Evolutionary conservation across 306 rosid genomes (phyloP).

Genomic region (Acacia melanoxylon): DNA sequence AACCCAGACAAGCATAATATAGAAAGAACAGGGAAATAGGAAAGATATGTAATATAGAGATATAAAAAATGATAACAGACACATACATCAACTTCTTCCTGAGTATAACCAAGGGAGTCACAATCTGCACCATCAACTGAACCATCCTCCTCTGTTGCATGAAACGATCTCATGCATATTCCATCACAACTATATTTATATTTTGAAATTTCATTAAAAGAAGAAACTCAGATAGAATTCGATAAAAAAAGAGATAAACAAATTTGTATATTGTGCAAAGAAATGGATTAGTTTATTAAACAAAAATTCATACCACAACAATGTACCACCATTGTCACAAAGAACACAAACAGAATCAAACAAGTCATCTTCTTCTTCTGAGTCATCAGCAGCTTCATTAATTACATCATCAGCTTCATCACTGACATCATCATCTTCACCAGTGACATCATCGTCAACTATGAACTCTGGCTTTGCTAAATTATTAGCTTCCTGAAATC

Average conservation of each 20-base stretch:
- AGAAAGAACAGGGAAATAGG: conserved; percentile 22
- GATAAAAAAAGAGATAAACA: conserved; percentile 9
- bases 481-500: conserved; percentile 62
- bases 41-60: background rate
- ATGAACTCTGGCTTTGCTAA: conserved; percentile 64
- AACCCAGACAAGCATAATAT: conserved; percentile 23
- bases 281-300: background rate
- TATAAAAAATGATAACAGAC: conserved; percentile 15
- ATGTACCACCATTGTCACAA: conserved; percentile 88
- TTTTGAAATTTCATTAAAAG: conserved; percentile 11
- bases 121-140: conserved; percentile 37
- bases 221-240: conserved; percentile 10
- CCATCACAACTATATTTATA: conserved; percentile 80
- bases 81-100: conserved; percentile 79
- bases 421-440: conserved; percentile 49
- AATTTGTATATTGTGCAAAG: background rate
- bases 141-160: conserved; percentile 65
- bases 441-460: conserved; percentile 53
- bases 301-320: conserved; percentile 59
- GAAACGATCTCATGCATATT: conserved; percentile 90
- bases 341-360: conserved; percentile 86
- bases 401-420: conserved; percentile 49
- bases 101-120: conserved; percentile 67
- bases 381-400: conserved; percentile 56
- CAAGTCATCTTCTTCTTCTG: conserved; percentile 58